Base-by-base conservation (phyloP, 805 yeast genomes). In the Maudiozyma turicensis region DNA sequence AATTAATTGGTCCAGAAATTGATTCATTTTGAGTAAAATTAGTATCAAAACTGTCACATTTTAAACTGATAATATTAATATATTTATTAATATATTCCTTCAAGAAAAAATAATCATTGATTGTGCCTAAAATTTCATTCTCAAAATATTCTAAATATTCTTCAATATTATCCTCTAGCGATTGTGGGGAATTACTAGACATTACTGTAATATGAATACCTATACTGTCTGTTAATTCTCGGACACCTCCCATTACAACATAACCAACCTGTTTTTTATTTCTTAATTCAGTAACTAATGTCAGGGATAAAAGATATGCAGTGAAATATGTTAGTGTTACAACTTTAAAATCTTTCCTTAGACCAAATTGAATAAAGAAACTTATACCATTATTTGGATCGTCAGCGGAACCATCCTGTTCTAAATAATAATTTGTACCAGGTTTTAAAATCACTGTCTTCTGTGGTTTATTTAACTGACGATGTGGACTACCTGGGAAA, bases 231-330 rank as follows among this genome's bases (percentile, higher is more conserved):
- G 80, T 67, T 31, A 78, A 61, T 0, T 75, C 55, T 50, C 85
- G 65, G 29, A 73, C 48, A 0, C 88, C 88, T 20, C 81, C 76
- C n/a, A 74, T 54, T 0, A 82, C 78, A 5, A 74, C 70, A 58
- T 84, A 84, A 0, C 87, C 90, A 48, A 84, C 61, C 53, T 80
- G 84, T 50, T 72, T 73, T 54, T 73, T 74, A 15, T 71, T 72
- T 52, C 90, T 65, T 14, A 84, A 61, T 44, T 76, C 80, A 2
- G 72, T 66, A 1, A 68, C 62, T 15, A 78, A 66, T 0, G 72
- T 64, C 7, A 69, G 53, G 0, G 78, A 68, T 54, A 83, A 55
- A n/a, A 76, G 46, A 58, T 69, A 76, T 1, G 77, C 72, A 0
- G 76, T 54, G 5, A 84, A 58, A 20, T 66, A 67, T 0, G 84